These are phyloP conservation scores for Chenopodium album DNA, from an alignment of 148 eudicot genomes.

Conservation along the genomic window DNA sequence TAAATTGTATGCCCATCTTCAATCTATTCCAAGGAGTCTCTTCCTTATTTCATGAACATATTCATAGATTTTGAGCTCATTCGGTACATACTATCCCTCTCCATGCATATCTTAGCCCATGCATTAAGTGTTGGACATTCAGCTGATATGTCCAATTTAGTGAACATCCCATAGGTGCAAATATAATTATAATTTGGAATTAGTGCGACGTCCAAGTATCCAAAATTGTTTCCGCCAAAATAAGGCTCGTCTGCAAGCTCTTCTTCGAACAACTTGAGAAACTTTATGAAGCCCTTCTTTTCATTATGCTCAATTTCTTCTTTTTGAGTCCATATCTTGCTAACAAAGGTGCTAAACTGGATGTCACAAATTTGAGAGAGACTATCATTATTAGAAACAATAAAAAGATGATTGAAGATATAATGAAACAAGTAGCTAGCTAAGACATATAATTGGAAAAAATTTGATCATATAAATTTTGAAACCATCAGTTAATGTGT, in stretches of 20 bases:
- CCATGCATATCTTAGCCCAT: constrained; percentile 23
- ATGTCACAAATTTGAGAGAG: background rate
- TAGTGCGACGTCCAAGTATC: constrained; percentile 37
- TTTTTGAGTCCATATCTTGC: constrained; percentile 34
- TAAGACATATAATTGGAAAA: too few relatives aligned
- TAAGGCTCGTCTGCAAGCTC: constrained; percentile 46
- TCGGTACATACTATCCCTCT: constrained; percentile 16
- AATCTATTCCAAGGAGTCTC: constrained; percentile 6
- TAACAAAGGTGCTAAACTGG: background rate
- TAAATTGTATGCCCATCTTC: background rate
- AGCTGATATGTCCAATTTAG: background rate
- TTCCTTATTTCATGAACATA: background rate
- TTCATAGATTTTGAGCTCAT: background rate
- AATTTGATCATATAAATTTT: too few relatives aligned
- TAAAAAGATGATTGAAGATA: too few relatives aligned
- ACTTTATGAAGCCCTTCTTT: constrained; percentile 37
- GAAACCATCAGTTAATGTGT: too few relatives aligned
- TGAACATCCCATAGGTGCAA: background rate
- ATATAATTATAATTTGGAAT: constrained; percentile 22
- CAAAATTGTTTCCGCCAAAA: constrained; percentile 49
- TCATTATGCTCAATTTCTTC: constrained; percentile 36
- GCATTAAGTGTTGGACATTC: constrained; percentile 12
- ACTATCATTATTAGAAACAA: too few relatives aligned
- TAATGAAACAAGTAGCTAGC: too few relatives aligned
- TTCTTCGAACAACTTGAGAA: constrained; percentile 38